A percentile compares a stretch with the other conserved stretches of the same genome.
Conservation (phyloP, 2,329 filamentous ascomycete genomes). For the Botrytis fabae region DNA sequence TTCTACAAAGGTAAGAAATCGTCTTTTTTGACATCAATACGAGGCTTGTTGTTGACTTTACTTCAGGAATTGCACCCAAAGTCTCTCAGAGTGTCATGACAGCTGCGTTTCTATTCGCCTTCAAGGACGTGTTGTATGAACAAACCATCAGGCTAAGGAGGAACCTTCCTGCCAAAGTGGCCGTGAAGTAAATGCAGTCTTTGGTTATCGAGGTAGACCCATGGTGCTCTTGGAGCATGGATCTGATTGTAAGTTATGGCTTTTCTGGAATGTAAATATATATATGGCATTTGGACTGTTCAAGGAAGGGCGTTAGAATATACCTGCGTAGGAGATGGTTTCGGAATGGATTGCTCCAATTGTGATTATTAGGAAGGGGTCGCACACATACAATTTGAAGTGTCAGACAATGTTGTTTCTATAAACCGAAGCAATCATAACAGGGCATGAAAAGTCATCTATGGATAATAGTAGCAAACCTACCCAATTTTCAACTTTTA, state of each 20-base stretch:
- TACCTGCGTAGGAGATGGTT: constrained; percentile 13
- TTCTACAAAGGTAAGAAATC: constrained; percentile 78
- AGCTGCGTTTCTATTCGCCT: constrained; percentile 92
- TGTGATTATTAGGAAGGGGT: not conserved
- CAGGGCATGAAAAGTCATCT: not conserved
- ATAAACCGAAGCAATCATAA: not conserved
- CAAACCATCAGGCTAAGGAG: constrained; percentile 68
- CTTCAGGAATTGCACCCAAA: constrained; percentile 86
- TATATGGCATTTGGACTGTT: constrained; percentile 4
- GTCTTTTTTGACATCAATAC: not conserved
- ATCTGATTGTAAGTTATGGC: constrained; percentile 15
- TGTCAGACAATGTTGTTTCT: not conserved
- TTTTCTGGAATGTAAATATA: constrained; percentile 8
- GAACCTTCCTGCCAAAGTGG: constrained; percentile 35
- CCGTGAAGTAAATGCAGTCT: constrained; percentile 8
- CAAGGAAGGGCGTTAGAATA: constrained; percentile 14
- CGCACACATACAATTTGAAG: not conserved
- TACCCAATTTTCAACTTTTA: not conserved
- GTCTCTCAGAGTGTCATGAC: constrained; percentile 96
- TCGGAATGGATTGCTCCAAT: not conserved
- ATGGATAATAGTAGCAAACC: not conserved
- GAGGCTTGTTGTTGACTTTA: constrained; percentile 28
- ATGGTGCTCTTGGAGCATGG: not conserved
- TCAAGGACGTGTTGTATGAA: constrained; percentile 95
- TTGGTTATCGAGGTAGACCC: not conserved